Evolutionary conservation across 2,329 filamentous ascomycete species (phyloP).

Genomic region (Macrophomina pseudophaseolina): DNA sequence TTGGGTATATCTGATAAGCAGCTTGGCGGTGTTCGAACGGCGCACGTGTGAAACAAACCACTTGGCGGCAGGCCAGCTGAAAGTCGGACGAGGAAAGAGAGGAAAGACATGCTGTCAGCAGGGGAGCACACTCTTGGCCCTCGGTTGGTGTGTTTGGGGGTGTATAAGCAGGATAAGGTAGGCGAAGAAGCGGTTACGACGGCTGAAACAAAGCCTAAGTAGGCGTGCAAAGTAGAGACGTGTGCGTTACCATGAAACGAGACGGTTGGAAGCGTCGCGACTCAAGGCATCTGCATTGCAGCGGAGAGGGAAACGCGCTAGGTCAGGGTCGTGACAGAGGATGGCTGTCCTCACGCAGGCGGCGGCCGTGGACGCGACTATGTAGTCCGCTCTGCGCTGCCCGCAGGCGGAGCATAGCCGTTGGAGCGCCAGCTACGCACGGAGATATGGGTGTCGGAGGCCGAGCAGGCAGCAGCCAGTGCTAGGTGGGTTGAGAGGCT

Average conservation of each 20-base stretch:
- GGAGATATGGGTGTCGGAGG: slow-evolving; percentile 4
- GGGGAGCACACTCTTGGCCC: neutral
- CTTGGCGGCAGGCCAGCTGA: neutral
- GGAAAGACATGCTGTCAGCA: neutral
- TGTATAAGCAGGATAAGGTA: neutral
- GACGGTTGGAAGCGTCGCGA: neutral
- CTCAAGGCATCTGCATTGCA: neutral
- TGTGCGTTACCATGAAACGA: neutral
- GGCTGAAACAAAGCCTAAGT: neutral
- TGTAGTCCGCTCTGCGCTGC: too few species aligned
- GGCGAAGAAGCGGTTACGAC: neutral
- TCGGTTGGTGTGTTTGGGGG: neutral
- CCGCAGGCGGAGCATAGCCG: neutral
- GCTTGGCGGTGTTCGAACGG: neutral
- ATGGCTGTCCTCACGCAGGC: neutral
- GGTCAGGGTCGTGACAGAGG: neutral
- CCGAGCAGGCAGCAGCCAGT: neutral
- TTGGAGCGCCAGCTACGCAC: neutral
- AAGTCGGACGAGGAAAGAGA: neutral
- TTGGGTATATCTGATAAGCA: neutral
- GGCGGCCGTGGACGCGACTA: neutral
- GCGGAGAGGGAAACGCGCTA: neutral
- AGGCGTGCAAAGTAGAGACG: neutral
- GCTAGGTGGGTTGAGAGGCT: slow-evolving; percentile 9
- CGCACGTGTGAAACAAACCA: neutral